Evolutionary conservation across 2,329 filamentous ascomycete genomes (phyloP).

Genomic region (Falciphora oryzae): DNA sequence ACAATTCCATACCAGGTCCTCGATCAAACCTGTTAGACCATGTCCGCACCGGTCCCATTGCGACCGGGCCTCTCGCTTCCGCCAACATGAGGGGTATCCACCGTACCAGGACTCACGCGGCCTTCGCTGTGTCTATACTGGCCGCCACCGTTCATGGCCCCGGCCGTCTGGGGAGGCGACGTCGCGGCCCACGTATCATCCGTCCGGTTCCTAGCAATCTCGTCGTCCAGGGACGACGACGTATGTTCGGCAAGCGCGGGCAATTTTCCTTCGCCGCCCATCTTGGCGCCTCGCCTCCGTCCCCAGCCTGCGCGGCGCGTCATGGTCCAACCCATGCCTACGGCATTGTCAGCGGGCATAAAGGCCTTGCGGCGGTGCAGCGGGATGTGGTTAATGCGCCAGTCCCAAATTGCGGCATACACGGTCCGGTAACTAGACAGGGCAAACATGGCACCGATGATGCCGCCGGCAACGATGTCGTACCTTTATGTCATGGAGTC

Average conservation of each 20-base stretch:
- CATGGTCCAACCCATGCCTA: slow-evolving; percentile 6
- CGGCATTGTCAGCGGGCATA: slow-evolving; percentile 13
- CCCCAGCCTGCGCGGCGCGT: slow-evolving; percentile 9
- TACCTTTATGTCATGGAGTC: slow-evolving; percentile 33
- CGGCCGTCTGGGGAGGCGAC: too few relatives aligned
- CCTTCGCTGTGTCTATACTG: not conserved
- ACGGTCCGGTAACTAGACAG: slow-evolving; percentile 59
- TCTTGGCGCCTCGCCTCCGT: not conserved
- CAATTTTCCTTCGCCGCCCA: not conserved
- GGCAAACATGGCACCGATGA: slow-evolving; percentile 59
- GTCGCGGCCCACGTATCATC: too few relatives aligned
- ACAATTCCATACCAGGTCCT: not conserved
- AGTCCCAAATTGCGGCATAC: slow-evolving; percentile 65
- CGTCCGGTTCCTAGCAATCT: not conserved
- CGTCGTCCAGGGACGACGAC: not conserved
- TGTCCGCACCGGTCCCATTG: not conserved
- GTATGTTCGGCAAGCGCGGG: not conserved
- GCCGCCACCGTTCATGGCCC: not conserved
- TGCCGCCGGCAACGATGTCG: slow-evolving; percentile 57
- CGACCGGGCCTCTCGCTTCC: not conserved
- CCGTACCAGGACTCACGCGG: not conserved
- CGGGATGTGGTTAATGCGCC: slow-evolving; percentile 62
- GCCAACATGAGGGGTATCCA: too few relatives aligned
- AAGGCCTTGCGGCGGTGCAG: slow-evolving; percentile 37
- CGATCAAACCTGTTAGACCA: not conserved